Percentiles rank a stretch among this genome's conserved stretches.
Conservation (phyloP, 768 basidiomycete species). For the Boletus fagicola region DNA sequence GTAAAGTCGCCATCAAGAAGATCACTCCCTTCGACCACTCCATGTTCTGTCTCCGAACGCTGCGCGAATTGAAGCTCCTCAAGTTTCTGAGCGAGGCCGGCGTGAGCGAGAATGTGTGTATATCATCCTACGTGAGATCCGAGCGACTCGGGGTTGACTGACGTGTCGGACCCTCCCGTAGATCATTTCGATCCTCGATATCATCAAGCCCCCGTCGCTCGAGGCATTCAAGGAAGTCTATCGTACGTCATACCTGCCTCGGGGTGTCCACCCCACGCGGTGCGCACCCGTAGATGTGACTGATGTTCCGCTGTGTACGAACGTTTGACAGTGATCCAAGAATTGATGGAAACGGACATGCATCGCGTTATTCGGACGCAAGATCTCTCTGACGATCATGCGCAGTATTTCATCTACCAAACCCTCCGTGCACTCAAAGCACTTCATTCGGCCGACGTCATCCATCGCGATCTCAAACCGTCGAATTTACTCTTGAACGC, state of each 20-base stretch:
- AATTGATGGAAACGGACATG: conserved; percentile 95
- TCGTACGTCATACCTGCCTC: conserved; percentile 39
- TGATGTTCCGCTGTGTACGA: background rate
- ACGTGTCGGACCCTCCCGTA: conserved; percentile 27
- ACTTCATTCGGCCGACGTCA: conserved; percentile 93
- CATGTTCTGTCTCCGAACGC: conserved; percentile 90
- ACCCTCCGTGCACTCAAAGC: conserved; percentile 95
- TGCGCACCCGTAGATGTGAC: background rate
- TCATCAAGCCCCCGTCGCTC: conserved; percentile 75
- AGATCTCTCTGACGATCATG: conserved; percentile 93
- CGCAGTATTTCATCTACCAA: conserved; percentile 92
- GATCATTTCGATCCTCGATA: conserved; percentile 90
- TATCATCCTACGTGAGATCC: background rate
- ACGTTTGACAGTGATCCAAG: conserved; percentile 67
- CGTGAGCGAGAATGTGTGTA: conserved; percentile 78
- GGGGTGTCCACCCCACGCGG: background rate
- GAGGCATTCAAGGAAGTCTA: conserved; percentile 90
- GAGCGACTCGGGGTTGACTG: background rate
- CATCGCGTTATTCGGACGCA: conserved; percentile 96
- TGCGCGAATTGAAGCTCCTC: conserved; percentile 80
- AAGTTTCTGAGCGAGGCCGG: conserved; percentile 86
- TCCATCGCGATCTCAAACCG: conserved; percentile 95
- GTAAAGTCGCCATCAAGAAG: conserved; percentile 96
- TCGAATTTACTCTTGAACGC: conserved; percentile 97
- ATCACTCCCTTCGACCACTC: conserved; percentile 95